Evolutionary conservation across 2,329 filamentous ascomycete genomes (phyloP), one percentile per base, ranked within the genome.

Genomic region (Penicillium sp.): DNA sequence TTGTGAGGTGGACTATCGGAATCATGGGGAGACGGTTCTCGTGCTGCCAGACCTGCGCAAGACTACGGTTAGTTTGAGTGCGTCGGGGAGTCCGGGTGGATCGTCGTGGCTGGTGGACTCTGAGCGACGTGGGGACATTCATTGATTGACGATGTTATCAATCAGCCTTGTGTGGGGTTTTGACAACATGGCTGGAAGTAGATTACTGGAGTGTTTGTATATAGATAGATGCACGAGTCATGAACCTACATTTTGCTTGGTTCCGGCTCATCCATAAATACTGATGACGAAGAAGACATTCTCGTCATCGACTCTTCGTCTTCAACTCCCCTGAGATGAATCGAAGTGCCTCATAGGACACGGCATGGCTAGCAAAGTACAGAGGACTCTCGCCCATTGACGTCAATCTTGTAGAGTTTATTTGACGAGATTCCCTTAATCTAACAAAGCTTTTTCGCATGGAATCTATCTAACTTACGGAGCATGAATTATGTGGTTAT

Each of bases 1-100:
- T 2, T 92, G 88, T 69, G 93, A 98, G 77, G 89, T 90, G 13
- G 91, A 97, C 70, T 90, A 89, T 68, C 82, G 86, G 66, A 95
- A 91, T 69, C 80, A 91, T 58, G 91, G 89, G 0, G 89, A 95
- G 78, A 88, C 87, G 40, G 83, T 97, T 1, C 77, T 88, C 51
- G 90, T 96, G 2, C 83, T 92, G 22, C 83, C 87, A 14, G 87
- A 93, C 77, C 80, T 90, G 55, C 82, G 78, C 61, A 86, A 85
- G 65, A 90, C 91, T 35, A 96, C 90, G 1, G 82, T 94, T 24
- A 90, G 86, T 64, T 73, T 92, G 31, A 89, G 90, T 71, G 82
- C 86, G 1, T 88, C 87, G 60, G 88, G 87, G 0, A 83, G 83
- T 19, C 64, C 69, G 18, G 69, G 69, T 22, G 88, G 87, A 1